Evolutionary conservation across 441 rosid genomes (phyloP), one percentile per base, ranked within the genome.

Genomic region (Populus hybrid): DNA sequence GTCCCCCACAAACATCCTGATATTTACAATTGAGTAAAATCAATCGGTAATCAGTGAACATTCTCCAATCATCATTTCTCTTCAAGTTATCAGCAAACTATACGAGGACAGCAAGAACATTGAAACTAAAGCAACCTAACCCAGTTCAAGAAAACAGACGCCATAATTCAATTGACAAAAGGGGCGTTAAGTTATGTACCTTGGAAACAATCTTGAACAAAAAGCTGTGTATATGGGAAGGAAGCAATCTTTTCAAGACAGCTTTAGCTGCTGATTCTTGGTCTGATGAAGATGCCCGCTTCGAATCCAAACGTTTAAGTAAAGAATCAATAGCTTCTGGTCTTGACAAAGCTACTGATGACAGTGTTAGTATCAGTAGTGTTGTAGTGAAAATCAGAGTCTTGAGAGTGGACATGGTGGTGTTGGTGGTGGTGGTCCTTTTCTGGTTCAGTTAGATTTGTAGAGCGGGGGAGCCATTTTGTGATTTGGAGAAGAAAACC

Each of bases 1-100:
- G 77, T 63, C 97, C 97, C 72, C 93, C 89, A 80, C 98, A 96
- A 81, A 76, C 88, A 82, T 94, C 97, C 98, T 96, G 92, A 69
- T 75, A 72, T 72, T 69, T 64, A 72, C 30, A 85, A 78, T 32
- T 32, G 69, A 46, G 57, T 46, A 14, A 74, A 74, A 84, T 75
- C 32, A 70, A 64, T 77, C 72, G 85, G 73, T n/a, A 63, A 67
- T 5, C 5, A 80, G 20, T 53, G 24, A 32, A 11, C 35, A 40
- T 35, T 71, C 75, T 69, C 76, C 67, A 32, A 67, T 46, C 18
- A 46, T 46, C 6, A 14, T 46, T 12, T 14, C 20, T 20, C 18
- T 21, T 28, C 35, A 74, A 10, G 35, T 28, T 68, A 67, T 16
- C 30, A 67, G 70, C 9, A 67, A 16, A 67, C 32, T 30, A 67